Base-by-base conservation (phyloP, 352 stramenopile species). In the Globisporangium rhizosaccharum region DNA sequence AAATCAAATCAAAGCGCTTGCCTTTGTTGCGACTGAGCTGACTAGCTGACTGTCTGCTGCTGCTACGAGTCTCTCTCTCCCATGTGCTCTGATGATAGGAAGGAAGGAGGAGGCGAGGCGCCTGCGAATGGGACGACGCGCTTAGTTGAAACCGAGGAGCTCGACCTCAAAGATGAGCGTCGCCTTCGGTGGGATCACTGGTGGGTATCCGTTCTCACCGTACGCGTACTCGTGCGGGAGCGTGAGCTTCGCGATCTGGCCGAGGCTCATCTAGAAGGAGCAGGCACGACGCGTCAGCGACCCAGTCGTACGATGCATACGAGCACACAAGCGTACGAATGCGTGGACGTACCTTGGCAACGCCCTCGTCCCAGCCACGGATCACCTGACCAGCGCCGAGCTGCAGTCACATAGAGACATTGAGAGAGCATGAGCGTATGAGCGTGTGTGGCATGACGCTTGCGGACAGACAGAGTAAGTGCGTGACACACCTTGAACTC, bases 201-300 rank as follows among this genome's bases (percentile, higher is more conserved):
- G 90, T 14, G 87, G 86, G 54, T 96, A 92, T 39, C 95, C 93
- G 46, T 75, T 61, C 58, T 82, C 78, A 44, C 96, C 96, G 68
- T 99, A 99, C 28, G 88, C 96, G 76, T 96, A 98, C 68, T 98
- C 90, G 53, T 81, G 76, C n/a, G 94, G 86, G 58, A 98, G 92
- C 53, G 81, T 80, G 28, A 99, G 79, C 60, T 95, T 93, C 33
- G 92, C 90, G 36, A 97, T 82, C 73, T 99, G 92, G 42, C 95
- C 95, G 44, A 98, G 79, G 56, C 77, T 96, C 92, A 99, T 85
- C 75, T 62, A 14, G 15, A 17, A 30, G 41, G 17, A 26, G 28
- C 42, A 44, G 30, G 30, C 23, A 2, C 36, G 26, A 15, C 20
- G 14, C 3, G 79, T 63, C 15, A 41, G 37, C 51, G 1, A 26